phyloP scores from a whole-genome alignment of 2,329 filamentous ascomycete species.

The Rhinocladiella similis region DNA sequence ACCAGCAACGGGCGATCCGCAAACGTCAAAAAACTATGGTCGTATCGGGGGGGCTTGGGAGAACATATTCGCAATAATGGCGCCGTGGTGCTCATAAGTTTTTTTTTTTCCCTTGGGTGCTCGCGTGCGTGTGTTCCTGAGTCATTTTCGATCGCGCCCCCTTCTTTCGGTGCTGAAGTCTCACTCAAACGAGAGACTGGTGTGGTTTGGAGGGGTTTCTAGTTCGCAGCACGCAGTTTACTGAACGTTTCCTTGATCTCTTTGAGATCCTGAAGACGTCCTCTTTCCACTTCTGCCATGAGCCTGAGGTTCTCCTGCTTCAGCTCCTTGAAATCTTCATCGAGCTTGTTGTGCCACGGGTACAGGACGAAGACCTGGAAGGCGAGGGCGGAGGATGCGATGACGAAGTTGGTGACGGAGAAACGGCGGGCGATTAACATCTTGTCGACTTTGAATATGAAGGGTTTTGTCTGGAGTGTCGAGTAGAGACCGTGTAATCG shows the following conservation, averaged over 20 bases:
- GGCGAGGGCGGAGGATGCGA: conserved; percentile 63
- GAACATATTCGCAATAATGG: no score
- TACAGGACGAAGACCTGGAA: conserved; percentile 72
- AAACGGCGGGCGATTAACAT: conserved; percentile 54
- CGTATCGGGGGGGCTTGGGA: no score
- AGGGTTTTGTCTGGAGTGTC: neutral
- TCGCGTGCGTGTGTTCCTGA: no score
- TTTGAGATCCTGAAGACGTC: conserved; percentile 12
- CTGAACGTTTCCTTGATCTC: conserved; percentile 18
- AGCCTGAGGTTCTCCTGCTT: conserved; percentile 56
- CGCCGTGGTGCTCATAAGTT: no score
- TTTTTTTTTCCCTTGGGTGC: no score
- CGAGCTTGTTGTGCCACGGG: conserved; percentile 68
- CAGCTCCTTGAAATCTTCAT: conserved; percentile 60
- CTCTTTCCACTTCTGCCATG: conserved; percentile 30
- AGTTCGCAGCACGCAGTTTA: neutral
- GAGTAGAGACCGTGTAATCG: no score
- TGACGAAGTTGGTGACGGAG: conserved; percentile 65
- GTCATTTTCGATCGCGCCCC: no score
- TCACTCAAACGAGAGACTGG: neutral
- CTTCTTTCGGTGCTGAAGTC: no score
- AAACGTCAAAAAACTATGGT: no score
- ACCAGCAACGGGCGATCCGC: no score
- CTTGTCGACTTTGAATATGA: neutral
- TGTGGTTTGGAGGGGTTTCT: neutral